phyloP scores from a whole-genome alignment of 441 rosid species.

The Capsella rubella region DNA sequence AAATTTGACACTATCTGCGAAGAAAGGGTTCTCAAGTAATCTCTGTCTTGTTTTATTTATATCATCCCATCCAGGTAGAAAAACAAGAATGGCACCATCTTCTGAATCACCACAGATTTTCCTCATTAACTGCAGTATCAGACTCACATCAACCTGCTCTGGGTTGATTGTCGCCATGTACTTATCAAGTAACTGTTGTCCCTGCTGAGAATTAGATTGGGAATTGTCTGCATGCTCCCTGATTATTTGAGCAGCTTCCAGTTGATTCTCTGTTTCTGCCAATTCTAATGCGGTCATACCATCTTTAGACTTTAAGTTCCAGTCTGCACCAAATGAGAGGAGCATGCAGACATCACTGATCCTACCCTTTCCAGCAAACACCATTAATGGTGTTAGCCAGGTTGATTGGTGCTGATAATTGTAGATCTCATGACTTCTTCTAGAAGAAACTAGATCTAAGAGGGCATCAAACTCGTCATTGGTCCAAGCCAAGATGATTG shows the following conservation, averaged over 20 bases:
- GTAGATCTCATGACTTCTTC: conserved; percentile 59
- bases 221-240: conserved; percentile 52
- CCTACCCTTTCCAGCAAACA: conserved; percentile 92
- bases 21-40: conserved; percentile 61
- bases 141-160: conserved; percentile 76
- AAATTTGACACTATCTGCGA: conserved; percentile 67
- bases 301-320: conserved; percentile 62
- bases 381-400: conserved; percentile 87
- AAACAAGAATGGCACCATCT: conserved; percentile 94
- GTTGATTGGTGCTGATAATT: conserved; percentile 77
- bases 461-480: conserved; percentile 85
- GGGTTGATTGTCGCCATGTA: conserved; percentile 71
- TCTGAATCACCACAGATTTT: conserved; percentile 75
- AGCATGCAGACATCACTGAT: conserved; percentile 86
- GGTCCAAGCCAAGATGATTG: conserved; percentile 83
- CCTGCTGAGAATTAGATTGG: conserved; percentile 50
- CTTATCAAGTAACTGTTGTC: conserved; percentile 64
- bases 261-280: conserved; percentile 76
- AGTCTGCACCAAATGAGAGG: conserved; percentile 79
- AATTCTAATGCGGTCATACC: conserved; percentile 72
- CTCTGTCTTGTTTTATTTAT: conserved; percentile 71
- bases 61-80: conserved; percentile 99
- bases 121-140: conserved; percentile 73
- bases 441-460: conserved; percentile 75
- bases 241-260: conserved; percentile 71